Percentiles rank a stretch among this genome's conserved stretches.
Conservation (phyloP, 305 asterid genomes). For the Fraxinus sp. region DNA sequence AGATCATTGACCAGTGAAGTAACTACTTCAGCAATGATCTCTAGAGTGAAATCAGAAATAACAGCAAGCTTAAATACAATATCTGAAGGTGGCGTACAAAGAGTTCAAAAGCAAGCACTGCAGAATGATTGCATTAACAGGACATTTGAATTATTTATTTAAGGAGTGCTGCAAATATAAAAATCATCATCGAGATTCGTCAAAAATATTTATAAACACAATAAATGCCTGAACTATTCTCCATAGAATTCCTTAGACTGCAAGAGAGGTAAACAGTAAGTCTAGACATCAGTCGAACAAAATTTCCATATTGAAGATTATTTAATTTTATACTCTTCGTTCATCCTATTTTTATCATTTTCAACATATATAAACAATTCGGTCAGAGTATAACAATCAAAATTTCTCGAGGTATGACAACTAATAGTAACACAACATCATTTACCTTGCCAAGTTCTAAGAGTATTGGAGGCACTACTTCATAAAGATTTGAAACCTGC, state of each 20-base stretch:
- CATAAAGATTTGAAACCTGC: constrained; percentile 90
- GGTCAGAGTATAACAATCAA: background rate
- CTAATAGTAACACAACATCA: background rate
- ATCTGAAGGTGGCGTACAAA: background rate
- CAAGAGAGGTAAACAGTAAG: background rate
- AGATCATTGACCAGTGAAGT: background rate
- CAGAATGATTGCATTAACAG: background rate
- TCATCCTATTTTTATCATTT: background rate
- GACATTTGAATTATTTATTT: background rate
- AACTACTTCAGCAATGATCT: background rate
- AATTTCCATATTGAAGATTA: background rate
- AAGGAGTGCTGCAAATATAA: background rate
- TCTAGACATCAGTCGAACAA: background rate
- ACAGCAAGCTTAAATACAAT: background rate
- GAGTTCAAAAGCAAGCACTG: background rate
- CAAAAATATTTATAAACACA: background rate
- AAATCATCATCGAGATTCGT: background rate
- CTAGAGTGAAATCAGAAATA: background rate
- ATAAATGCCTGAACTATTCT: background rate
- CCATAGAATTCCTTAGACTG: background rate
- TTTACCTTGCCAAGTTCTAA: constrained; percentile 93
- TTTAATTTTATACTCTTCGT: background rate
- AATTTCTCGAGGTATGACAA: background rate
- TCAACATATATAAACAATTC: background rate
- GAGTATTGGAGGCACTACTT: constrained; percentile 89